phyloP scores from a whole-genome alignment of 1,284 basidiomycete species.

The Earliella scabrosa region DNA sequence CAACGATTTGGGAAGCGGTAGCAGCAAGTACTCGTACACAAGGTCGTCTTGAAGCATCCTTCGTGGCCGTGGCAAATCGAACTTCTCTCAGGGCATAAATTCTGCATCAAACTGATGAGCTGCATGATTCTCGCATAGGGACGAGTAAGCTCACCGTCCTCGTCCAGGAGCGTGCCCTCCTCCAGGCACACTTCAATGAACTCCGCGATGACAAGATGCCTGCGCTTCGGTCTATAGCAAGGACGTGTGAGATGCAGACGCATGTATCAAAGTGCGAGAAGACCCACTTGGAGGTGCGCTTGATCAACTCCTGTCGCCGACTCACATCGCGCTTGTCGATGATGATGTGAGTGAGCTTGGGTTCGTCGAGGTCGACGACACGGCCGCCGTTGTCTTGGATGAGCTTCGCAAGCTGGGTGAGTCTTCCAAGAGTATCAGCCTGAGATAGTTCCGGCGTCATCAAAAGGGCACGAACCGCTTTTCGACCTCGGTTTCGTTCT shows the following conservation, averaged over 20 bases:
- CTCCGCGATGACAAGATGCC: slow-evolving; percentile 77
- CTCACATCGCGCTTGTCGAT: slow-evolving; percentile 78
- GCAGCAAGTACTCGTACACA: too few relatives aligned
- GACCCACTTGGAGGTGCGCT: slow-evolving; percentile 69
- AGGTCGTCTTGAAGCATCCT: too few relatives aligned
- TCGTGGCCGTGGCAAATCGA: too few relatives aligned
- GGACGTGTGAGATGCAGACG: not conserved
- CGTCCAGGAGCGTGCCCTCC: slow-evolving; percentile 80
- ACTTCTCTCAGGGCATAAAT: slow-evolving; percentile 12
- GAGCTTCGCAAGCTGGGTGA: slow-evolving; percentile 52
- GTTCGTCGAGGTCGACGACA: slow-evolving; percentile 68
- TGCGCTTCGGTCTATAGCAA: slow-evolving; percentile 67
- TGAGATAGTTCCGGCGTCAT: not conserved
- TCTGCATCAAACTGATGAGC: too few relatives aligned
- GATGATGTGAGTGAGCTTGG: slow-evolving; percentile 84
- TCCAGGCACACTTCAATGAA: slow-evolving; percentile 81
- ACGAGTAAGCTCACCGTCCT: slow-evolving; percentile 63
- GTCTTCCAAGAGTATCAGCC: slow-evolving; percentile 48
- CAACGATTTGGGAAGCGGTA: too few relatives aligned
- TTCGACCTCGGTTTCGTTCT: slow-evolving; percentile 53
- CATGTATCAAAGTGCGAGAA: not conserved
- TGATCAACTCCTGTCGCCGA: slow-evolving; percentile 71
- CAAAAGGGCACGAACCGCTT: slow-evolving; percentile 47
- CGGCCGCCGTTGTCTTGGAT: slow-evolving; percentile 76
- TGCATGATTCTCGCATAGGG: too few relatives aligned